Percentiles rank a stretch among this genome's conserved stretches.
phyloP scores from a whole-genome alignment of 1,284 basidiomycete genomes.

The Cystobasidium sp. region DNA sequence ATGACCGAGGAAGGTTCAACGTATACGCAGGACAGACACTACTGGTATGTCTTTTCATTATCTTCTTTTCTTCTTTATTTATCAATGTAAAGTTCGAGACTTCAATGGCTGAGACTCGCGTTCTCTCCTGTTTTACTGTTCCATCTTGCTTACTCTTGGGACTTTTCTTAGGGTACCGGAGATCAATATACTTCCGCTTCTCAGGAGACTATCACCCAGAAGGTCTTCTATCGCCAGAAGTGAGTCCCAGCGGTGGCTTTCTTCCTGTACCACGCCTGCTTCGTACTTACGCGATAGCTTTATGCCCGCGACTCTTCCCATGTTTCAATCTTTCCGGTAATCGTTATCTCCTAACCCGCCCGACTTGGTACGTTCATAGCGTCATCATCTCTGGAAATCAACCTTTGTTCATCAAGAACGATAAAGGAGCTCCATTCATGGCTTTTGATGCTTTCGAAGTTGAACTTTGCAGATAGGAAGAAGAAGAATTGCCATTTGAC shows the following conservation, averaged over 20 bases:
- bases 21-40: conserved; percentile 18
- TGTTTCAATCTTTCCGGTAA: no score
- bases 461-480: background rate
- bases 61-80: background rate
- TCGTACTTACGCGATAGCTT: background rate
- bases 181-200: background rate
- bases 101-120: background rate
- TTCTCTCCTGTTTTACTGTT: background rate
- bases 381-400: background rate
- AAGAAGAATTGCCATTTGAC: background rate
- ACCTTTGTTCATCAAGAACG: conserved; percentile 25
- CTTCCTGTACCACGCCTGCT: background rate
- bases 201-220: background rate
- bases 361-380: no score
- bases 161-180: background rate
- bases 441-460: conserved; percentile 23
- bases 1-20: conserved; percentile 12
- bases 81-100: background rate
- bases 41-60: background rate
- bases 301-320: background rate
- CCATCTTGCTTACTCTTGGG: no score
- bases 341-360: no score
- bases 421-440: conserved; percentile 19
- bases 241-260: background rate
- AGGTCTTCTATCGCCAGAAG: conserved; percentile 4